phyloP scores from a whole-genome alignment of 2,329 filamentous ascomycete species.

The Aspergillus sp. region DNA sequence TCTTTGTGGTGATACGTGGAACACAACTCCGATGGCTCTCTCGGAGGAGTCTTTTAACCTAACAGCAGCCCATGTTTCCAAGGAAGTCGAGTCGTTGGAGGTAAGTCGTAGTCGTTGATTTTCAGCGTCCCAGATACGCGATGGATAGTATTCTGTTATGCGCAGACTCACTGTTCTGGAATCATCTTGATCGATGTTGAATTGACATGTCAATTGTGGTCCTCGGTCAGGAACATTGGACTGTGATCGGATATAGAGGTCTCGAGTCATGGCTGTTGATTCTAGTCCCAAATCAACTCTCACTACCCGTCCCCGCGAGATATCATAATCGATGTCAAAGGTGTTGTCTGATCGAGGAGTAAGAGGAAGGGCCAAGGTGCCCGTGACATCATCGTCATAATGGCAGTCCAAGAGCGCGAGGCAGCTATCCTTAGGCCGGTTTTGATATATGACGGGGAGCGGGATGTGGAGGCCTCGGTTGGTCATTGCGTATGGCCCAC shows the following conservation, averaged over 20 bases:
- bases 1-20: not conserved
- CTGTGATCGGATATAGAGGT: not conserved
- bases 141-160: not conserved
- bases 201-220: not conserved
- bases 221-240: not conserved
- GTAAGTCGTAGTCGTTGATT: not conserved
- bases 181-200: not conserved
- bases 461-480: not conserved
- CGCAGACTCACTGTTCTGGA: not conserved
- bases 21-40: not conserved
- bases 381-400: not conserved
- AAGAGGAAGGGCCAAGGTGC: not conserved
- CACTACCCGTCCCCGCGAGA: not conserved
- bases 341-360: not conserved
- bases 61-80: not conserved
- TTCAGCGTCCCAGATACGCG: not conserved
- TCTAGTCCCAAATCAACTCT: not conserved
- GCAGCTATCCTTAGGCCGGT: not conserved
- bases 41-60: not conserved
- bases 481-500: not conserved
- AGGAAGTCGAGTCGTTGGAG: not conserved
- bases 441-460: not conserved
- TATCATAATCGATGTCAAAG: not conserved
- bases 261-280: not conserved
- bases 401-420: not conserved